Conservation (phyloP, 228 moss, liverwort and hornwort genomes). For the Sphagnum magellanicum region DNA sequence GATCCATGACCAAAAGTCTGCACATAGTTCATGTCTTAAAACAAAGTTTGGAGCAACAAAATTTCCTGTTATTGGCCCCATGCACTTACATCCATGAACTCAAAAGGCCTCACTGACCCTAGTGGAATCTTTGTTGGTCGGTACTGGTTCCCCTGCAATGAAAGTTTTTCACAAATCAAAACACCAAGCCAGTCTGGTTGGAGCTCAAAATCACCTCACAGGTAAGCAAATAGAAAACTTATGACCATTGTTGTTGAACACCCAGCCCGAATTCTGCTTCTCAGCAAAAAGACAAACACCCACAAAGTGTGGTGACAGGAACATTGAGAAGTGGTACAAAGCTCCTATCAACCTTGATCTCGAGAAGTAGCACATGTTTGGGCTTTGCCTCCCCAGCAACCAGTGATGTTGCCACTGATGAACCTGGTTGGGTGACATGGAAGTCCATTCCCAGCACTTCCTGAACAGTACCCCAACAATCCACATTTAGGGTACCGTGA, state of each 20-base stretch:
- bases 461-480: constrained; percentile 45
- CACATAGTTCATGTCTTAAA: no score
- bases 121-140: constrained; percentile 91
- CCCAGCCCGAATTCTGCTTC: no score
- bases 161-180: neutral
- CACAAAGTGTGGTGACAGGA: no score
- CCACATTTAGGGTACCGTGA: constrained; percentile 2
- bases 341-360: constrained; percentile 60
- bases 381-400: constrained; percentile 95
- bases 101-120: constrained; percentile 86
- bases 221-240: no score
- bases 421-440: constrained; percentile 97
- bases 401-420: constrained; percentile 93
- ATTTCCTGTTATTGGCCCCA: no score
- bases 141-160: constrained; percentile 74
- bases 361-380: constrained; percentile 91
- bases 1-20: no score
- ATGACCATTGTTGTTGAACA: no score
- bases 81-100: constrained; percentile 74
- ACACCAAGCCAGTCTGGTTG: no score
- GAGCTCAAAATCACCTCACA: no score
- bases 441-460: constrained; percentile 99
- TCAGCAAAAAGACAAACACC: no score
- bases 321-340: no score
- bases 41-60: no score